Conservation (phyloP, 805 yeast genomes). For the Kregervanrija fluxuum region DNA sequence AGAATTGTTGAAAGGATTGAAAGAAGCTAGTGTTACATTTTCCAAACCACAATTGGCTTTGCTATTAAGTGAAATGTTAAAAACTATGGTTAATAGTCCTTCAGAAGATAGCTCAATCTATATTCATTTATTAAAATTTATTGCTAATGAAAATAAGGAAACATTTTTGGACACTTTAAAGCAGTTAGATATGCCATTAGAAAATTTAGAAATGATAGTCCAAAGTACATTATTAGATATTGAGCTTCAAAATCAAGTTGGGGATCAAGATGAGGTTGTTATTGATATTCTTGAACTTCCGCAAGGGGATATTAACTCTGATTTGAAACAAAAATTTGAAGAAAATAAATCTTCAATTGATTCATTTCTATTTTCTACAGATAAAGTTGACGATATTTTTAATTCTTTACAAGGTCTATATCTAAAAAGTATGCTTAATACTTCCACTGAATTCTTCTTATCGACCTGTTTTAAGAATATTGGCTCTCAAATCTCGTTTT, state of each 20-base stretch:
- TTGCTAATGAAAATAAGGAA: slow-evolving; percentile 31
- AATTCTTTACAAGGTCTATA: slow-evolving; percentile 34
- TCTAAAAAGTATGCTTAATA: slow-evolving; percentile 33
- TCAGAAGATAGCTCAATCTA: slow-evolving; percentile 19
- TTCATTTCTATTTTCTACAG: slow-evolving; percentile 30
- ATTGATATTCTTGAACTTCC: slow-evolving; percentile 20
- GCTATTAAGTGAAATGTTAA: slow-evolving; percentile 17
- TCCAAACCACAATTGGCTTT: slow-evolving; percentile 16
- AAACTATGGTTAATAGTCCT: slow-evolving; percentile 8
- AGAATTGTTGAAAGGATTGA: slow-evolving; percentile 4
- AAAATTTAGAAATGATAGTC: slow-evolving; percentile 53
- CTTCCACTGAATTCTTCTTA: slow-evolving; percentile 14
- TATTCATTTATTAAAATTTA: slow-evolving; percentile 28
- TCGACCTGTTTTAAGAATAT: slow-evolving; percentile 12
- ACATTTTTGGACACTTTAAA: slow-evolving; percentile 33
- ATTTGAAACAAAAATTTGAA: slow-evolving; percentile 9
- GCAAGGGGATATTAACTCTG: slow-evolving; percentile 9
- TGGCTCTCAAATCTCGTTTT: slow-evolving; percentile 38
- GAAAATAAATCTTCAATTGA: slow-evolving; percentile 10
- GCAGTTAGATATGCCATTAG: slow-evolving; percentile 31
- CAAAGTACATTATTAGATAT: slow-evolving; percentile 48
- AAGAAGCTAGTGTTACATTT: slow-evolving; percentile 11
- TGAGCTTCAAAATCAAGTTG: slow-evolving; percentile 16
- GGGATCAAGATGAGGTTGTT: slow-evolving; percentile 24
- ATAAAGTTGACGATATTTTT: slow-evolving; percentile 34